Base-by-base conservation (phyloP, 768 basidiomycete species). In the Boletus insuetus region DNA sequence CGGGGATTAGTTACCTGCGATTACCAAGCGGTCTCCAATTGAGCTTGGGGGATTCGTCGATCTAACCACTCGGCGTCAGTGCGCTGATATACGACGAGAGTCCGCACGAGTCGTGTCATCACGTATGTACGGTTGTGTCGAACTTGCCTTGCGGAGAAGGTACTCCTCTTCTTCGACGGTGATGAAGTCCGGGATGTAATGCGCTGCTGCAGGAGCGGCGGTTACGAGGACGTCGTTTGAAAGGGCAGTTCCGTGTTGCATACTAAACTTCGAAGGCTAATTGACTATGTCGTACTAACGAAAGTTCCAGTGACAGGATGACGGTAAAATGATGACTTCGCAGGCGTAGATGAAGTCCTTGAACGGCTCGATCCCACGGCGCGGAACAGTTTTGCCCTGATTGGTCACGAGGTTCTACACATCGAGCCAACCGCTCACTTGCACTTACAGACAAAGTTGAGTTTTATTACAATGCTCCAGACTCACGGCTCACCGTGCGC, bases 121-220 rank as follows among this genome's bases (percentile, higher is more conserved):
- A 35, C 19, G 32, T 45, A 40, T 43, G 20, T 29, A 17, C 7
- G 16, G 16, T 40, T 16, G 39, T 38, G 29, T 46, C 46, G 52
- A 52, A 62, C 59, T 61, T 55, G 86, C 92, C 80, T 94, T 94
- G 53, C 86, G 80, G 55, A 89, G 73, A 37, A 95, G 72, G 67
- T 89, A 88, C 38, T 76, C 73, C 64, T 96, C 92, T 73, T 96
- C 93, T 29, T 85, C 82, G 53, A 79, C 80, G 52, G 82, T 82
- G 37, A 89, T 75, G 68, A 94, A 94, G 58, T 91, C 76, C 7
- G 89, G 89, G 19, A 94, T 76, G 71, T 94, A 94, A 64, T 82
- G 84, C 4, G 76, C 75, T 51, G 78, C 76, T 43, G 72, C 64
- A 42, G 55, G 58, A 14, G 67, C 58, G 29, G 75, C 76, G 31